Evolutionary conservation across 2,329 filamentous ascomycete genomes (phyloP).

Genomic region (Eutypella sp.): DNA sequence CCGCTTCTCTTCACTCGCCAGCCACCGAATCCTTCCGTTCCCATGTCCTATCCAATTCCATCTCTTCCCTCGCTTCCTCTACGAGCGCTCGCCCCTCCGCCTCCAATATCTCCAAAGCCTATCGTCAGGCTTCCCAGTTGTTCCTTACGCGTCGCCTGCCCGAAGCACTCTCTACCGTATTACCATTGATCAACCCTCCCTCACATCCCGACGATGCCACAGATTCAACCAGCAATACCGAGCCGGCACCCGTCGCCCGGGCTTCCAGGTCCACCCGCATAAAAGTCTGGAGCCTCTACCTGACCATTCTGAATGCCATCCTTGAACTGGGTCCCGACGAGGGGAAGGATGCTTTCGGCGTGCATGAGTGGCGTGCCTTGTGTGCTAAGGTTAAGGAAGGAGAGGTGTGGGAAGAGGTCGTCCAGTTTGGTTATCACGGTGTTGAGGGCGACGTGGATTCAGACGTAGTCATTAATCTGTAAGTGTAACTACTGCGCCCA

Average conservation of each 20-base stretch:
- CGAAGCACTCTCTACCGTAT: constrained; percentile 79
- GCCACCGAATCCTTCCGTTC: constrained; percentile 44
- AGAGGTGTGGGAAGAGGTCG: constrained; percentile 90
- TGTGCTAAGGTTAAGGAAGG: constrained; percentile 84
- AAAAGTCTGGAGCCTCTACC: constrained; percentile 96
- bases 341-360: constrained; percentile 83
- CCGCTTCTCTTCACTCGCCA: constrained; percentile 41
- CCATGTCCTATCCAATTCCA: constrained; percentile 56
- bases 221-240: constrained; percentile 39
- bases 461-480: constrained; percentile 89
- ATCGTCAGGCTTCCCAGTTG: constrained; percentile 88
- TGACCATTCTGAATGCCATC: constrained; percentile 88
- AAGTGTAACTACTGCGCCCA: constrained; percentile 28
- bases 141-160: constrained; percentile 91
- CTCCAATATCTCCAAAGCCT: constrained; percentile 80
- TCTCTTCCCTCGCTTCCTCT: constrained; percentile 63
- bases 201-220: constrained; percentile 32
- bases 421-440: constrained; percentile 80
- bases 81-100: constrained; percentile 55
- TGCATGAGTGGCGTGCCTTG: constrained; percentile 75
- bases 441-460: constrained; percentile 87
- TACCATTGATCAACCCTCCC: constrained; percentile 69
- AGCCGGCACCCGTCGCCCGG: constrained; percentile 68
- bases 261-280: constrained; percentile 79
- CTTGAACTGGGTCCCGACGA: constrained; percentile 85